Evolutionary conservation across 768 basidiomycete species (phyloP), one percentile per base, ranked within the genome.

Genomic region (Xerocomus potaroensis): DNA sequence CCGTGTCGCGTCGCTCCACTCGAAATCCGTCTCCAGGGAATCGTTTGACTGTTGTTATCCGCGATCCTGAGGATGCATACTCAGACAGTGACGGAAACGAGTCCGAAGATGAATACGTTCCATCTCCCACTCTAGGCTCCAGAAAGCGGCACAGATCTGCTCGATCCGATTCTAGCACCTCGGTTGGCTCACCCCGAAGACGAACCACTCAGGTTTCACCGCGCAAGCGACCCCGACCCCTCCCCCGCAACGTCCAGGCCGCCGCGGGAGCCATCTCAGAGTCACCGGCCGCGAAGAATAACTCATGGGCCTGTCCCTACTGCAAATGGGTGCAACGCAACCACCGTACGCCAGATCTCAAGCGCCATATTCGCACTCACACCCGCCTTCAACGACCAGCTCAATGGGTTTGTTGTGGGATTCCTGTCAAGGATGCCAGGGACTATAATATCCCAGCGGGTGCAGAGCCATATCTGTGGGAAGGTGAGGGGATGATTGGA

Each of bases 351-450:
- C 79, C 80, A 9, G 82, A 84, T 55, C 76, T 78, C 58, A 74
- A 73, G 59, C 75, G 82, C 19, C 82, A 84, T 58, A 58, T 83
- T 34, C 69, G 63, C 35, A 80, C 80, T 2, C 81, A 82, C 40
- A 69, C 68, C 26, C 70, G 67, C 41, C 59, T 59, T 37, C 49
- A 56, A 35, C 62, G 67, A 8, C 67, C 67, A 22, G 63, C 67
- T 6, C 67, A 62, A 33, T 71, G 69, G 67, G 59, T 71, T 10
- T 70, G 70, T 46, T 69, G 66, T n/a, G 69, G 69, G 10, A 50
- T 70, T 6, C 58, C 62, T 24, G 8, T 61, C 5, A 48, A 57
- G 37, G 59, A 65, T 8, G 65, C 65, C 22, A 22, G 40, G 19
- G 18, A 48, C 9, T 58, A 64, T 32, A 38, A 46, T 4, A 7